A percentile compares a stretch with the other conserved stretches of the same genome.
These are phyloP conservation scores for Claviceps sorghi DNA, from an alignment of 2,329 filamentous ascomycete species.

Conservation along the genomic window DNA sequence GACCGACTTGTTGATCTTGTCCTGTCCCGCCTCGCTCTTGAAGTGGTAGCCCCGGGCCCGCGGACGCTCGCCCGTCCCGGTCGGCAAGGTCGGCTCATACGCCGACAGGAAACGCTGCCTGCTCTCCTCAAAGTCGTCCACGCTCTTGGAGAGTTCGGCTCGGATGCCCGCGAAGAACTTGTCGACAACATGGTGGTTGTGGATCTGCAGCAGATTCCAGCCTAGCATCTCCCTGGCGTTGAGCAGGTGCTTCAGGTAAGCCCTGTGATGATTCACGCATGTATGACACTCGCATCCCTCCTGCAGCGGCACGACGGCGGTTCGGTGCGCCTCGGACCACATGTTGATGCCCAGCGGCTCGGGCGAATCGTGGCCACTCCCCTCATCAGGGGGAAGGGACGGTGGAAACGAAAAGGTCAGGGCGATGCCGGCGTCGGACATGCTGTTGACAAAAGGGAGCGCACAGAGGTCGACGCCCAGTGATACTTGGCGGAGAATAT, in stretches of 20 bases:
- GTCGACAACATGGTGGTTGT: slow-evolving; percentile 65
- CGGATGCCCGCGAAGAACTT: slow-evolving; percentile 62
- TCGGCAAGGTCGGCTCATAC: slow-evolving; percentile 61
- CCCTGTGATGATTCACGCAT: slow-evolving; percentile 69
- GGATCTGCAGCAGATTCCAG: slow-evolving; percentile 83
- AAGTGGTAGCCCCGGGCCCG: slow-evolving; percentile 71
- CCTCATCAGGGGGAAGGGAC: slow-evolving; percentile 3
- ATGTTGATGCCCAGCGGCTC: slow-evolving; percentile 61
- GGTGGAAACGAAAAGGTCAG: slow-evolving; percentile 63
- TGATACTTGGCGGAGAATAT: slow-evolving; percentile 59
- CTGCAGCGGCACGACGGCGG: slow-evolving; percentile 47
- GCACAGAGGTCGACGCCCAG: slow-evolving; percentile 70
- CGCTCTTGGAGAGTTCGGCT: slow-evolving; percentile 41
- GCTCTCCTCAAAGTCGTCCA: slow-evolving; percentile 42
- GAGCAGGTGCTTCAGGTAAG: slow-evolving; percentile 78
- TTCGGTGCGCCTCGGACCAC: slow-evolving; percentile 50
- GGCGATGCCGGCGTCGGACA: slow-evolving; percentile 75
- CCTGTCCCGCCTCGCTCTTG: slow-evolving; percentile 51
- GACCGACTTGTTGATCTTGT: slow-evolving; percentile 51
- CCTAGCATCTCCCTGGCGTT: slow-evolving; percentile 90
- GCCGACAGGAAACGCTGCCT: slow-evolving; percentile 26
- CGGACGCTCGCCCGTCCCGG: slow-evolving; percentile 62
- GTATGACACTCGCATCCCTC: slow-evolving; percentile 63
- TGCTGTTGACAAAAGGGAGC: slow-evolving; percentile 56
- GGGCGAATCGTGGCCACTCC: neutral